These are phyloP conservation scores for Cocos nucifera DNA, from an alignment of 176 grass and related monocot species.

Conservation along the genomic window DNA sequence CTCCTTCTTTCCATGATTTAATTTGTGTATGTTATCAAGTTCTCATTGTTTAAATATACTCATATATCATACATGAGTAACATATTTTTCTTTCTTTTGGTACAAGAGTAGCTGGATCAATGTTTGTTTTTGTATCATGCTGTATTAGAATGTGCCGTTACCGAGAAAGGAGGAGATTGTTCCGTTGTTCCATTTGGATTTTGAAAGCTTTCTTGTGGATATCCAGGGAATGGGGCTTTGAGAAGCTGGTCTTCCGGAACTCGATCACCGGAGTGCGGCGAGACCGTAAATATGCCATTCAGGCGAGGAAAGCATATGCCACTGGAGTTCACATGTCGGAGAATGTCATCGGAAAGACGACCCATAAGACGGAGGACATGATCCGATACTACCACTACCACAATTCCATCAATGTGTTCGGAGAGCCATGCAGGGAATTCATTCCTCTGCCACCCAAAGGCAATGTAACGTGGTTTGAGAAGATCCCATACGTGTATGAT, in stretches of 20 bases:
- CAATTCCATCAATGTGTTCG: conserved; percentile 73
- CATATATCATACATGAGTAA: too few relatives aligned
- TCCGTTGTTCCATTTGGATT: too few relatives aligned
- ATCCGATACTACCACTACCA: conserved; percentile 96
- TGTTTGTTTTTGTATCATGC: too few relatives aligned
- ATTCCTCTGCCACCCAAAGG: conserved; percentile 43
- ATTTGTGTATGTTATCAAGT: too few relatives aligned
- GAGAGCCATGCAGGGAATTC: conserved; percentile 63
- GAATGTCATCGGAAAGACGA: conserved; percentile 85
- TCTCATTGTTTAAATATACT: too few relatives aligned
- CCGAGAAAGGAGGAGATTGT: too few relatives aligned
- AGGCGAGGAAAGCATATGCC: conserved; percentile 71
- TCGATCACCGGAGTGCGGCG: conserved; percentile 71
- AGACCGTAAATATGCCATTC: conserved; percentile 76
- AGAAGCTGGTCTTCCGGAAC: conserved; percentile 81
- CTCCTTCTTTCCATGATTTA: too few relatives aligned
- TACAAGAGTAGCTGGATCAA: too few relatives aligned
- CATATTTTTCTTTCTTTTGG: too few relatives aligned
- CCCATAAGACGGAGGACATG: conserved; percentile 84
- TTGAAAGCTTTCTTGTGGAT: neutral
- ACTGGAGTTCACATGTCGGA: conserved; percentile 85
- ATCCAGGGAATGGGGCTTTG: conserved; percentile 76
- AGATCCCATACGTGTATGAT: conserved; percentile 72
- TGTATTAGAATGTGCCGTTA: too few relatives aligned
- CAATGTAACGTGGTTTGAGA: conserved; percentile 61